phyloP scores from a whole-genome alignment of 169 alveolate species.

The Cyclospora cayetanensis region DNA sequence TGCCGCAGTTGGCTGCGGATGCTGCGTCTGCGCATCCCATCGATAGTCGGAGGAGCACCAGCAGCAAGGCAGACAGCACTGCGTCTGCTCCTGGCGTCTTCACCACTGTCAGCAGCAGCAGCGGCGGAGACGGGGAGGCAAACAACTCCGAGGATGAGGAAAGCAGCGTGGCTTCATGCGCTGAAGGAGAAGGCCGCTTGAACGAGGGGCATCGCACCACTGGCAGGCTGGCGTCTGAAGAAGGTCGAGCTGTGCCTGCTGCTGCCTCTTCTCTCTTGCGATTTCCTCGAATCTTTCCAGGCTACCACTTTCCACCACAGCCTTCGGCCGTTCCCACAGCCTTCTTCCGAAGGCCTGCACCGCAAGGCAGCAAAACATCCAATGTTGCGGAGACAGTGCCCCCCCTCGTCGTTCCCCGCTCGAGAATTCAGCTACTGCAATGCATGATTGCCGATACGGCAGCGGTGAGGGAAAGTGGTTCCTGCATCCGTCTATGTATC shows the following conservation, averaged over 20 bases:
- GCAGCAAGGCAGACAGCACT: neutral
- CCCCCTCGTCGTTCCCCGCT: too few species aligned
- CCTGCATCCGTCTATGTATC: neutral
- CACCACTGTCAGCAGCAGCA: conserved; percentile 12
- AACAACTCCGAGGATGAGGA: too few species aligned
- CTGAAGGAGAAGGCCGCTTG: neutral
- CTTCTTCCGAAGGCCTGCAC: neutral
- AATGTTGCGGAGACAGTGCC: neutral
- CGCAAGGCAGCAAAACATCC: neutral
- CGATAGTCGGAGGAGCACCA: neutral
- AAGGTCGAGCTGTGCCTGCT: too few species aligned
- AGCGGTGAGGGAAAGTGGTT: neutral
- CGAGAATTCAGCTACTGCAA: neutral
- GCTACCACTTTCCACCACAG: neutral
- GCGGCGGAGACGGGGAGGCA: neutral
- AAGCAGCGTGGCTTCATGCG: neutral
- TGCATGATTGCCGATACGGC: conserved; percentile 66
- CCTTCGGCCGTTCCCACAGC: neutral
- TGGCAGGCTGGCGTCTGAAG: neutral
- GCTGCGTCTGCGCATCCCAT: neutral
- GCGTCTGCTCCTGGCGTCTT: neutral
- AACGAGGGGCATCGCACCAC: neutral
- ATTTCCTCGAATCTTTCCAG: neutral
- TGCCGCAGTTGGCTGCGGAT: neutral
- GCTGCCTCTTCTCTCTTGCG: neutral